Conservation (phyloP, 169 alveolate genomes). For the Babesia sp. region DNA sequence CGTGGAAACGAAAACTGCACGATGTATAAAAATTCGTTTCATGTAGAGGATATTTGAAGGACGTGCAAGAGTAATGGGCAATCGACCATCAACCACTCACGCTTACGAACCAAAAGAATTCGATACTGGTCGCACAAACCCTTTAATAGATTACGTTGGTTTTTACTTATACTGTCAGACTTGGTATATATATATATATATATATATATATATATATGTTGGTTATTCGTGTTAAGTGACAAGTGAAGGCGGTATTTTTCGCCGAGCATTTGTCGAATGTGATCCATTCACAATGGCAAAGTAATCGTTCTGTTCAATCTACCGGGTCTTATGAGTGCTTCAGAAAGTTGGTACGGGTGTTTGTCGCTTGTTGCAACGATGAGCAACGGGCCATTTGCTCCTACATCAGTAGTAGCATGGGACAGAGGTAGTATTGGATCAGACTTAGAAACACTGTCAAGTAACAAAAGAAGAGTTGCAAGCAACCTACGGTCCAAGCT, state of each 20-base stretch:
- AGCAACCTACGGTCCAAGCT: slow-evolving; percentile 40
- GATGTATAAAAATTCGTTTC: not conserved
- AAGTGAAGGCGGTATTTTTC: too few species aligned
- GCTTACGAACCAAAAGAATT: too few species aligned
- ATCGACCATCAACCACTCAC: not conserved
- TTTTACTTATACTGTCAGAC: not conserved
- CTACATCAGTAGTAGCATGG: not conserved
- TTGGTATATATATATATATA: too few species aligned
- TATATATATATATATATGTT: too few species aligned
- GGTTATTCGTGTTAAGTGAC: not conserved
- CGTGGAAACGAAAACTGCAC: slow-evolving; percentile 64
- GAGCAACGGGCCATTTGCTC: slow-evolving; percentile 23
- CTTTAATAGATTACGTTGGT: too few species aligned
- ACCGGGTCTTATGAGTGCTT: slow-evolving; percentile 59
- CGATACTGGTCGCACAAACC: too few species aligned
- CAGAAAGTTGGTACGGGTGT: slow-evolving; percentile 29
- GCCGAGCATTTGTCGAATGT: too few species aligned
- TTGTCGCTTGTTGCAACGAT: slow-evolving; percentile 58
- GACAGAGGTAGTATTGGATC: not conserved
- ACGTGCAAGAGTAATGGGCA: not conserved
- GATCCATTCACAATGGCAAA: not conserved
- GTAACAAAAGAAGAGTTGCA: slow-evolving; percentile 41
- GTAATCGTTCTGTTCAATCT: slow-evolving; percentile 30
- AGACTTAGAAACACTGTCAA: slow-evolving; percentile 44
- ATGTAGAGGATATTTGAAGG: not conserved